Base-by-base conservation (phyloP, 441 rosid genomes). In the Croton laevigatus region DNA sequence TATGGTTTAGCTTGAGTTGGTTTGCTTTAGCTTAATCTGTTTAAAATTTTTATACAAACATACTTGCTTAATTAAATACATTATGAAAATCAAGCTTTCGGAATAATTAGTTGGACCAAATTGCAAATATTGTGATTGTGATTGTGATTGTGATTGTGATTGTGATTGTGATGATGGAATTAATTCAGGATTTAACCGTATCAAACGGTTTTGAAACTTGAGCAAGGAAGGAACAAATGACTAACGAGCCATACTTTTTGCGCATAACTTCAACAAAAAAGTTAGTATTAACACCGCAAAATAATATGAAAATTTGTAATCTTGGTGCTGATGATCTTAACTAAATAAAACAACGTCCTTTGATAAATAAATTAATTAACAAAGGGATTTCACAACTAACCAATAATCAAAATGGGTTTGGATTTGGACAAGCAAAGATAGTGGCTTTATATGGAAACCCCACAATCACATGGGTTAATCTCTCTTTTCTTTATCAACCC, bases 401-500 rank as follows among this genome's bases (percentile, higher is more conserved):
- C 17, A 46, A 13, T 16, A 53, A 53, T 53, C 46, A 34, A 70
- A 70, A 34, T 49, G 48, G 48, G 23, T 20, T n/a, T 27, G 32
- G 32, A 58, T 5, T 11, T 68, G 22, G 44, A 71, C 55, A 71
- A 44, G 38, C 62, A 53, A 1, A 63, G 69, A 62, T 54, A 65
- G 4, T 32, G 63, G 45, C 68, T 71, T 71, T 71, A 36, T 11
- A 23, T 10, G 62, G 1, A 42, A 54, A 64, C 69, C 75, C 69
- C 75, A 64, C 69, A 45, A 19, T 46, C 75, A 71, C 75, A 71
- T 71, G 64, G 59, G 58, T 34, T 71, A 51, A 52, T 63, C 54
- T 16, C 37, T 55, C 27, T 53, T 42, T 38, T 53, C 54, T 62
- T 6, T 27, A 38, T 45, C 64, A 40, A 46, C 11, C 27, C 66